Percentiles rank a stretch among this genome's conserved stretches.
Conservation (phyloP, 2,329 filamentous ascomycete species). For the Talaromyces sp. region DNA sequence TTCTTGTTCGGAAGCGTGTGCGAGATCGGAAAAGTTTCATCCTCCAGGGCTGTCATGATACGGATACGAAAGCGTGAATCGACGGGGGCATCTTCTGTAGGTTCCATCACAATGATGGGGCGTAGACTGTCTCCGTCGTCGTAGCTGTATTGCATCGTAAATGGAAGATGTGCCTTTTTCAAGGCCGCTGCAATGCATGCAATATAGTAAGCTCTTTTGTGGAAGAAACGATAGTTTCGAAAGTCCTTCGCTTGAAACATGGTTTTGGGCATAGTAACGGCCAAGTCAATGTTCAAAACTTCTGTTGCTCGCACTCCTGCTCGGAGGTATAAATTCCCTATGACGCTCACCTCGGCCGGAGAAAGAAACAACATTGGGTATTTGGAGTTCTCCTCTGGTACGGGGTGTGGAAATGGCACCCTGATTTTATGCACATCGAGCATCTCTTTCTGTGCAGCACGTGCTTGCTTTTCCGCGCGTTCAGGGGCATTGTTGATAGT, state of each 20-base stretch:
- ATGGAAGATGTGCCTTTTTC: constrained; percentile 50
- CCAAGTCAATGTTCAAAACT: constrained; percentile 66
- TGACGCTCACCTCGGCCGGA: constrained; percentile 75
- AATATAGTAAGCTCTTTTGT: constrained; percentile 88
- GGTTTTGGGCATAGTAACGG: constrained; percentile 73
- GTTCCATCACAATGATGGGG: constrained; percentile 56
- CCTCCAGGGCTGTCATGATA: constrained; percentile 69
- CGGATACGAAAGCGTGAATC: constrained; percentile 56
- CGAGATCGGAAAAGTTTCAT: constrained; percentile 61
- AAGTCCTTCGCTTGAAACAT: constrained; percentile 95
- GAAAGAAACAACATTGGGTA: constrained; percentile 76
- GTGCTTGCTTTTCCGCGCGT: constrained; percentile 47
- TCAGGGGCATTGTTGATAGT: constrained; percentile 54
- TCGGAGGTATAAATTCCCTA: constrained; percentile 77
- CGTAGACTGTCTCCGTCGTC: constrained; percentile 71
- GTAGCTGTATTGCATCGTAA: constrained; percentile 59
- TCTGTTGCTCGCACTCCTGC: constrained; percentile 60
- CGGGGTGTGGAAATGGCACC: constrained; percentile 83
- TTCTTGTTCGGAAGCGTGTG: constrained; percentile 68
- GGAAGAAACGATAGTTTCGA: constrained; percentile 86
- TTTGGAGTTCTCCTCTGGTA: constrained; percentile 66
- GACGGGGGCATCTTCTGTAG: constrained; percentile 25
- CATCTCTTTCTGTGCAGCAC: constrained; percentile 62
- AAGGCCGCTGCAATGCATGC: constrained; percentile 72
- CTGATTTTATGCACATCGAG: constrained; percentile 62